phyloP scores from a whole-genome alignment of 371 early-diverging fungal species.

The Globomyces sp. region DNA sequence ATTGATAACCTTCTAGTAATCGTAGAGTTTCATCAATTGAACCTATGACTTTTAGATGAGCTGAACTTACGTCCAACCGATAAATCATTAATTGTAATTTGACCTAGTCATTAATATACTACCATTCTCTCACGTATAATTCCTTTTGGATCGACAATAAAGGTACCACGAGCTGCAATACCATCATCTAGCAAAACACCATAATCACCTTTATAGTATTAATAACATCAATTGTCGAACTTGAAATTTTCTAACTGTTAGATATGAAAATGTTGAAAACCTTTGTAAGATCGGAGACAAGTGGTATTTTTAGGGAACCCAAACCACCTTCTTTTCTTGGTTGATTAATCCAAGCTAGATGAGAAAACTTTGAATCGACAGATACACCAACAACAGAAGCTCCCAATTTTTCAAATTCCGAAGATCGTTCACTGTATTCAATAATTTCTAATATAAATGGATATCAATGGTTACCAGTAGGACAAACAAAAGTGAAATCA shows the following conservation, averaged over 20 bases:
- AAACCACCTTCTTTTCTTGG: slow-evolving; percentile 85
- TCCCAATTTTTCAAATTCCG: slow-evolving; percentile 72
- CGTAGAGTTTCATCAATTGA: slow-evolving; percentile 89
- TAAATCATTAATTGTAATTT: slow-evolving; percentile 65
- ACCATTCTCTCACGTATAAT: not conserved
- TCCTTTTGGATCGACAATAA: slow-evolving; percentile 85
- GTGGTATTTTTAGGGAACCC: slow-evolving; percentile 78
- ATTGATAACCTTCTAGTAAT: slow-evolving; percentile 90
- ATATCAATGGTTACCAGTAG: slow-evolving; percentile 47
- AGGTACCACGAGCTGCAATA: slow-evolving; percentile 47
- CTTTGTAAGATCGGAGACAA: slow-evolving; percentile 37
- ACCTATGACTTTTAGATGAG: too few species aligned
- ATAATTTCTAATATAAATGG: slow-evolving; percentile 44
- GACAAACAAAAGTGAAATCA: slow-evolving; percentile 77
- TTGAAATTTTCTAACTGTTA: slow-evolving; percentile 71
- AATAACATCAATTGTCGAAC: slow-evolving; percentile 27
- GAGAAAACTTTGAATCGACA: slow-evolving; percentile 71
- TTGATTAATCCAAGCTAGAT: slow-evolving; percentile 65
- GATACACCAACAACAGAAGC: slow-evolving; percentile 78
- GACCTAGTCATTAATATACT: not conserved
- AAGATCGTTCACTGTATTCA: slow-evolving; percentile 75
- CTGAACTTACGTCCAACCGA: slow-evolving; percentile 80
- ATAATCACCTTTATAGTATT: slow-evolving; percentile 42
- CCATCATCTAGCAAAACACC: slow-evolving; percentile 72
- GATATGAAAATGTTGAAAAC: slow-evolving; percentile 62